Evolutionary conservation across 2,329 filamentous ascomycete species (phyloP).

Genomic region (Dothideomycetes sp.): DNA sequence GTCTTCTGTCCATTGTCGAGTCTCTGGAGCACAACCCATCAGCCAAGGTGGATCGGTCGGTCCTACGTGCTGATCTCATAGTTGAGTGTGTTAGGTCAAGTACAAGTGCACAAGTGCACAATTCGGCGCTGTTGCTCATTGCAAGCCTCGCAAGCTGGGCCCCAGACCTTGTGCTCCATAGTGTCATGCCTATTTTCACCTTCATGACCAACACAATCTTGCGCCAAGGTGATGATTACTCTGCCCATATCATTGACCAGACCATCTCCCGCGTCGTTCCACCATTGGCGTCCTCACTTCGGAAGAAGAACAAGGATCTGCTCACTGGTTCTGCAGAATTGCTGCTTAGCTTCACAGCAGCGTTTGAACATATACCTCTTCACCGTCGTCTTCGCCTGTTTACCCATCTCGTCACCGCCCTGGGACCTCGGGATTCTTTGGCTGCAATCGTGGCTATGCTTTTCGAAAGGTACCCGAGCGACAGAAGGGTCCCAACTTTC

Average conservation of each 20-base stretch:
- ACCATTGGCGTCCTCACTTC: slow-evolving; percentile 74
- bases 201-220: slow-evolving; percentile 92
- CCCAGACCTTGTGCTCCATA: slow-evolving; percentile 86
- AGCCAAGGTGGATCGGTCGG: slow-evolving; percentile 57
- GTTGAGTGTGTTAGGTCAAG: slow-evolving; percentile 92
- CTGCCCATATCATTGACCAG: slow-evolving; percentile 84
- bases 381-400: slow-evolving; percentile 78
- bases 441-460: slow-evolving; percentile 83
- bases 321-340: slow-evolving; percentile 79
- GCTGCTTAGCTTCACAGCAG: slow-evolving; percentile 88
- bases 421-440: slow-evolving; percentile 77
- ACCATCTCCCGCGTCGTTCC: slow-evolving; percentile 93
- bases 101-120: slow-evolving; percentile 86
- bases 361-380: slow-evolving; percentile 88
- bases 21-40: slow-evolving; percentile 36
- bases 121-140: slow-evolving; percentile 77
- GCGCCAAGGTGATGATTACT: slow-evolving; percentile 91
- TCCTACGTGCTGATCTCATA: slow-evolving; percentile 77
- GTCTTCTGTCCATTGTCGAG: slow-evolving; percentile 73
- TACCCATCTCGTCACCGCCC: slow-evolving; percentile 69
- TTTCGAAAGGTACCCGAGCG: slow-evolving; percentile 76
- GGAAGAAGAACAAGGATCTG: slow-evolving; percentile 64
- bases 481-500: slow-evolving; percentile 63
- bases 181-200: slow-evolving; percentile 98
- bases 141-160: slow-evolving; percentile 77